These are phyloP conservation scores for Neobulgaria alba DNA, from an alignment of 2,329 filamentous ascomycete species.

Conservation along the genomic window DNA sequence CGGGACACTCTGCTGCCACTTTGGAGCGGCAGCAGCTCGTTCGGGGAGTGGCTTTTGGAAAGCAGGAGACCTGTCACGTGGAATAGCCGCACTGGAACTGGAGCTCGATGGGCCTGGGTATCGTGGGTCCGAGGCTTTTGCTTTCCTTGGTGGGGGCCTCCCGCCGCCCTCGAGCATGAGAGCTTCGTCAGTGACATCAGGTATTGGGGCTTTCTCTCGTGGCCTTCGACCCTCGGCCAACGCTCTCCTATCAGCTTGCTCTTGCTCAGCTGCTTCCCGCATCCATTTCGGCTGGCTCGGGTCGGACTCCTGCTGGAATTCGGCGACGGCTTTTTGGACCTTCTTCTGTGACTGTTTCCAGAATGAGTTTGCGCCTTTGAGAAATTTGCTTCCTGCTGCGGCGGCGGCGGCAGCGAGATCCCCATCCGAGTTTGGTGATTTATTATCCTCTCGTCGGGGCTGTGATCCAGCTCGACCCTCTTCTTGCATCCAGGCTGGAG, in stretches of 20 bases:
- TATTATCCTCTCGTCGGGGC: constrained; percentile 41
- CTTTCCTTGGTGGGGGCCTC: constrained; percentile 40
- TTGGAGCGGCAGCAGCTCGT: constrained; percentile 40
- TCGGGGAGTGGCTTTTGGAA: constrained; percentile 35
- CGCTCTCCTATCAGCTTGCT: constrained; percentile 31
- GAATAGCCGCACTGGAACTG: constrained; percentile 10
- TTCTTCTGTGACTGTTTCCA: constrained; percentile 95
- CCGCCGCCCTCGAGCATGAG: constrained; percentile 66
- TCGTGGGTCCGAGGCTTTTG: constrained; percentile 21
- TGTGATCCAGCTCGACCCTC: constrained; percentile 39
- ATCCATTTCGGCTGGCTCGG: constrained; percentile 90
- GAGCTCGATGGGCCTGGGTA: constrained; percentile 10
- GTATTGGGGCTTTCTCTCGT: constrained; percentile 13
- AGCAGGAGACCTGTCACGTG: constrained; percentile 43
- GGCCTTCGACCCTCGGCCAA: constrained; percentile 25
- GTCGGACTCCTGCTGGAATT: constrained; percentile 68
- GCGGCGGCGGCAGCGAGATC: constrained; percentile 77
- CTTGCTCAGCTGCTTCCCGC: constrained; percentile 51
- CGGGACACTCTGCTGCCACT: constrained; percentile 47
- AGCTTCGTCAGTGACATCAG: constrained; percentile 59
- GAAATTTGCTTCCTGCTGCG: constrained; percentile 70
- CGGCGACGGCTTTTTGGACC: constrained; percentile 83
- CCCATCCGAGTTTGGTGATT: constrained; percentile 50
- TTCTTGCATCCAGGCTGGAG: constrained; percentile 56
- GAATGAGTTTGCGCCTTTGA: constrained; percentile 89